Evolutionary conservation across 2,329 filamentous ascomycete species (phyloP), one percentile per base, ranked within the genome.

Genomic region (Teratosphaeria destructans): DNA sequence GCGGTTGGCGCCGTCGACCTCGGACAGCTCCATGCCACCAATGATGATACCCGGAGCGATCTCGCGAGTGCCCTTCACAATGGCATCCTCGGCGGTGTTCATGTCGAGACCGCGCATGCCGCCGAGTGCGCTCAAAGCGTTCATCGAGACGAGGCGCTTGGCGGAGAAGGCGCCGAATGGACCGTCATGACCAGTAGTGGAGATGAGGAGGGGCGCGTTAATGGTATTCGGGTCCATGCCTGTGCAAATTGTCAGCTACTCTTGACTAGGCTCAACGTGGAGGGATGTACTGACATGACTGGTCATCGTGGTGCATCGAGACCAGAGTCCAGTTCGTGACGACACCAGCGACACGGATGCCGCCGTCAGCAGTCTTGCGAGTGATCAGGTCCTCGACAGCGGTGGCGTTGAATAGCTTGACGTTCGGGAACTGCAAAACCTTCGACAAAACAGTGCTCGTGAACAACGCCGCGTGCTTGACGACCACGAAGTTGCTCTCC

Each of bases 301-400:
- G 90, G 59, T 69, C 68, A 56, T 71, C 71, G 63, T 73, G 71
- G 63, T 73, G 71, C 71, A 73, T 88, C 52, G 86, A 84, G 55
- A 96, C 91, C 29, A 96, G 82, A 1, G 91, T 96, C 91, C 91
- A 96, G 82, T 96, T 96, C 70, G 90, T 95, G 59, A 96, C 92
- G 1, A 96, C 91, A 68, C 91, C 91, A 8, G 90, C 88, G 65
- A 96, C 86, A 63, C 88, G 85, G 52, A 95, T 76, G 10, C 78
- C 77, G 23, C 79, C 77, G 29, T 68, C 60, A 47, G 74, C 77
- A 54, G 77, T 74, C 12, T 83, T 83, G 53, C 91, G 88, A 23
- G 91, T 96, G 76, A 96, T 93, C 63, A 96, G 80, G 70, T 96
- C 91, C 77, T 96, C 92, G 52, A 96, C 91, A 23, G 88, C 82